Evolutionary conservation across 2,329 filamentous ascomycete genomes (phyloP).

Genomic region (Annulohypoxylon truncatum): DNA sequence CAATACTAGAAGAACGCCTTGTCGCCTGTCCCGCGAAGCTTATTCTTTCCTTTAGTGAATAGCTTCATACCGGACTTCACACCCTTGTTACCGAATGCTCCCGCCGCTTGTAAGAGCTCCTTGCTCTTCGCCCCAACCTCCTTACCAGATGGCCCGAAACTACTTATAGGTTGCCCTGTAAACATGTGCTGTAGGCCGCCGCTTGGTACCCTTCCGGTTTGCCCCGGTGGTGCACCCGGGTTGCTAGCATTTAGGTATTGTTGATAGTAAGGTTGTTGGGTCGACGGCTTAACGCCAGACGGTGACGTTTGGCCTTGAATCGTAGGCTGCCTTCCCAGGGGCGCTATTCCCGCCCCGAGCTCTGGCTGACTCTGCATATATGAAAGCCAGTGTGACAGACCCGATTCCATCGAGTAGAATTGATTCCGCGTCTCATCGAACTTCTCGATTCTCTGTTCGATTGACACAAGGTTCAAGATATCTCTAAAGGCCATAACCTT

Average conservation of each 20-base stretch:
- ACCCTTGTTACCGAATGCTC: conserved; percentile 90
- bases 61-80: conserved; percentile 91
- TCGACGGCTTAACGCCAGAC: conserved; percentile 20
- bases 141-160: conserved; percentile 66
- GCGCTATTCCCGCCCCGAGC: conserved; percentile 53
- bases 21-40: conserved; percentile 78
- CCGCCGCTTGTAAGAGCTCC: conserved; percentile 86
- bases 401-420: conserved; percentile 79
- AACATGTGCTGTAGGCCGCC: conserved; percentile 51
- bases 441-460: conserved; percentile 75
- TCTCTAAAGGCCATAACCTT: conserved; percentile 75
- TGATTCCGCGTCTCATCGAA: conserved; percentile 79
- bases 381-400: conserved; percentile 71
- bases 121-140: conserved; percentile 87
- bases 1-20: conserved; percentile 84
- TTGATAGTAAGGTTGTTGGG: conserved; percentile 65
- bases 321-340: conserved; percentile 21
- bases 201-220: conserved; percentile 44
- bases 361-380: conserved; percentile 61
- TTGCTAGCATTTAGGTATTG: conserved; percentile 66
- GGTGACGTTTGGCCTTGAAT: conserved; percentile 28
- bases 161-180: conserved; percentile 54
- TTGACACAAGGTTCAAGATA: conserved; percentile 75
- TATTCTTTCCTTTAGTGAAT: conserved; percentile 90
- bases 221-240: conserved; percentile 48